Evolutionary conservation across 495 filamentous ascomycete species (phyloP).

Genomic region (Filosporella fistucella): DNA sequence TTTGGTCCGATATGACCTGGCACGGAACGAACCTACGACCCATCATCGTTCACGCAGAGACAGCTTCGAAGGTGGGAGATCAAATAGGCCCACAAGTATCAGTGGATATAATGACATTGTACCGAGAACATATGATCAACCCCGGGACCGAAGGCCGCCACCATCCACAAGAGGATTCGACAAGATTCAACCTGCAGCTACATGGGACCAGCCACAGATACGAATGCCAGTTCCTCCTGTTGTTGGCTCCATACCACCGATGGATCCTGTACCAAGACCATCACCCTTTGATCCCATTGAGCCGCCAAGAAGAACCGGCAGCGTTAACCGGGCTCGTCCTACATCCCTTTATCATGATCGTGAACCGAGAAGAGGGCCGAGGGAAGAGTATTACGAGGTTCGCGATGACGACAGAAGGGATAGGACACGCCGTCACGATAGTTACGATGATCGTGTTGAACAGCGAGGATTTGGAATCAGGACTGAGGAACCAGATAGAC

Average conservation of each 20-base stretch:
- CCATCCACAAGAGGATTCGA: constrained; percentile 61
- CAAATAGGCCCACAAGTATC: constrained; percentile 55
- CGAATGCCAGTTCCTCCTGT: constrained; percentile 37
- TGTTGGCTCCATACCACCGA: background rate
- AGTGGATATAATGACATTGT: constrained; percentile 54
- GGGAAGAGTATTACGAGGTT: constrained; percentile 21
- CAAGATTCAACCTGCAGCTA: constrained; percentile 36
- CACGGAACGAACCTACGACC: constrained; percentile 26
- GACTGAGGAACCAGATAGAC: constrained; percentile 9
- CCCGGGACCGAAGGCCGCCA: constrained; percentile 51
- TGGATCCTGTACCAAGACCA: constrained; percentile 16
- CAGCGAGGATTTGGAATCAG: constrained; percentile 18
- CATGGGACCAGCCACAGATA: constrained; percentile 34
- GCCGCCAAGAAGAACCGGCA: constrained; percentile 5
- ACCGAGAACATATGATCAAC: constrained; percentile 38
- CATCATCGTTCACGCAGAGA: constrained; percentile 40
- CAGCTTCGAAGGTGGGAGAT: constrained; percentile 45
- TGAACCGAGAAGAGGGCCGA: constrained; percentile 16
- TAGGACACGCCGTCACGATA: constrained; percentile 13
- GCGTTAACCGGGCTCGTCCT: constrained; percentile 29
- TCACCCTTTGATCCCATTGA: constrained; percentile 15
- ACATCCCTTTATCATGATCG: constrained; percentile 44
- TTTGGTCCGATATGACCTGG: constrained; percentile 61
- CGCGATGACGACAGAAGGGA: constrained; percentile 19
- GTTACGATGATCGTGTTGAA: constrained; percentile 23